Conservation (phyloP, 2,329 filamentous ascomycete genomes). For the Phyllosticta ampelicida region DNA sequence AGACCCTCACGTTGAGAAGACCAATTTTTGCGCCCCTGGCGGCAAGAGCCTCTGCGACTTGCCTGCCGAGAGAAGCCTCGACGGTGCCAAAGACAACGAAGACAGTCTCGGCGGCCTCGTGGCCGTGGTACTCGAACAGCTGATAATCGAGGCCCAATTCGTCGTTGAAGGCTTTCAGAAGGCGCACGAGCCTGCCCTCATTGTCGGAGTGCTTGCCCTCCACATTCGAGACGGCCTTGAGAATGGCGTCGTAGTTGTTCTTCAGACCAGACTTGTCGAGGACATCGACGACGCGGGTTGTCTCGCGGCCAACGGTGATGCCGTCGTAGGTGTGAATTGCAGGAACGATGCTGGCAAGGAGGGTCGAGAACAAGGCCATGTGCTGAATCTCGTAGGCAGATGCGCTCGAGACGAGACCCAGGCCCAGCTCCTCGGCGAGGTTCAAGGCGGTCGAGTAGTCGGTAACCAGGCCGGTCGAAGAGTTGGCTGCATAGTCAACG, state of each 20-base stretch:
- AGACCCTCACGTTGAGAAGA: slow-evolving; percentile 82
- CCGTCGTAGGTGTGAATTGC: slow-evolving; percentile 84
- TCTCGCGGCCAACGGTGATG: slow-evolving; percentile 71
- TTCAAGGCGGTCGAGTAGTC: slow-evolving; percentile 77
- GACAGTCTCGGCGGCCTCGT: slow-evolving; percentile 67
- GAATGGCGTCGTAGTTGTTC: slow-evolving; percentile 56
- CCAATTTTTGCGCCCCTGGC: slow-evolving; percentile 68
- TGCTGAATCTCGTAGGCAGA: slow-evolving; percentile 91
- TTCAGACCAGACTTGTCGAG: slow-evolving; percentile 61
- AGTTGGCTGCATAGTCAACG: slow-evolving; percentile 64
- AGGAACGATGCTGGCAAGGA: slow-evolving; percentile 68
- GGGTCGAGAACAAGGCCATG: slow-evolving; percentile 80
- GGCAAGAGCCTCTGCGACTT: slow-evolving; percentile 64
- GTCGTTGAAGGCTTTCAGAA: slow-evolving; percentile 68
- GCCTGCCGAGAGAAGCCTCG: slow-evolving; percentile 74
- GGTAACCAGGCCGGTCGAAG: slow-evolving; percentile 61
- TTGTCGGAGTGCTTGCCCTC: slow-evolving; percentile 60
- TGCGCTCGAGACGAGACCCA: slow-evolving; percentile 73
- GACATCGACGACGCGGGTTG: slow-evolving; percentile 70
- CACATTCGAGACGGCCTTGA: slow-evolving; percentile 49
- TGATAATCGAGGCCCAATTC: slow-evolving; percentile 90
- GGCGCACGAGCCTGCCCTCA: slow-evolving; percentile 59
- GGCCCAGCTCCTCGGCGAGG: slow-evolving; percentile 77
- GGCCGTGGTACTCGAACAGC: slow-evolving; percentile 88
- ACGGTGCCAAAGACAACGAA: slow-evolving; percentile 88